Conservation (phyloP, 2,329 filamentous ascomycete species). For the Aspergillus fischeri region DNA sequence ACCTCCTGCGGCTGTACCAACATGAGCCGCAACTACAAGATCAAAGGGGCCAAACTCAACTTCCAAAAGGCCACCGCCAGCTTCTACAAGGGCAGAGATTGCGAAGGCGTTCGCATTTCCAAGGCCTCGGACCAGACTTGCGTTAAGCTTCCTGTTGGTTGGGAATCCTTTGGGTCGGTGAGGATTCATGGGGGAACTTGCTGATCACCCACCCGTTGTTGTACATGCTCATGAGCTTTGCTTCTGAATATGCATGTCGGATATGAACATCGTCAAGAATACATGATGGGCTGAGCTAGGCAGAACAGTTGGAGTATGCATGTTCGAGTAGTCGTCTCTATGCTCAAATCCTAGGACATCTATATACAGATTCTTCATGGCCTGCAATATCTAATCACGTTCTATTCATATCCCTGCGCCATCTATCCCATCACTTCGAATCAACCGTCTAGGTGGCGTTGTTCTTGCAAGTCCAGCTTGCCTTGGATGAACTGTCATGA, state of each 20-base stretch:
- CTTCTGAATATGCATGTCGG: not conserved
- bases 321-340: too few relatives aligned
- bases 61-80: not conserved
- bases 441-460: conserved; percentile 19
- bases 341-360: too few relatives aligned
- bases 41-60: not conserved
- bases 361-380: too few relatives aligned
- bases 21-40: not conserved
- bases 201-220: not conserved
- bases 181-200: not conserved
- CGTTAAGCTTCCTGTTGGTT: not conserved
- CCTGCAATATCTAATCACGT: not conserved
- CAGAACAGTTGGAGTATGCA: too few relatives aligned
- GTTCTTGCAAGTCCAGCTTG: conserved; percentile 36
- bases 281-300: too few relatives aligned
- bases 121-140: not conserved
- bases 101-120: not conserved
- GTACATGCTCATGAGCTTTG: not conserved
- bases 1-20: not conserved
- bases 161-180: not conserved
- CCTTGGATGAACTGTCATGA: conserved; percentile 24
- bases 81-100: not conserved
- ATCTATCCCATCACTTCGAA: not conserved
- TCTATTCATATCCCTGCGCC: not conserved
- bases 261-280: not conserved